A percentile compares a stretch with the other conserved stretches of the same genome.
Evolutionary conservation across 768 basidiomycete species (phyloP).

Genomic region (Termitomyces sp.): DNA sequence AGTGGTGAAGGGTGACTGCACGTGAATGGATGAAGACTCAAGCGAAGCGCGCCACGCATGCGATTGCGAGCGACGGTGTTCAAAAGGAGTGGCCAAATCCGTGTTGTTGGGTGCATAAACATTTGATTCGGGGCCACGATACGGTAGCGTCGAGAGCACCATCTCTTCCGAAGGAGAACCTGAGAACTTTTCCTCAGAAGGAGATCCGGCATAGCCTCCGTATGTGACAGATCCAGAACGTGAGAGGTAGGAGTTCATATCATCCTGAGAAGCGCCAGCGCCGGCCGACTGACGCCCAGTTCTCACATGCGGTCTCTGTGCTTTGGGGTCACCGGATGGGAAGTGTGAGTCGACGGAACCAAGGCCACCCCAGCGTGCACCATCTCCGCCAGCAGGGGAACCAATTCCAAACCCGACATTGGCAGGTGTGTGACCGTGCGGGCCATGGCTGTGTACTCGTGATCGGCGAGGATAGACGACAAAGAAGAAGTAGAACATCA

Average conservation of each 20-base stretch:
- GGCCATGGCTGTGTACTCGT: not conserved
- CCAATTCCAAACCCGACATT: not conserved
- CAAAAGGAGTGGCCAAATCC: conserved; percentile 3
- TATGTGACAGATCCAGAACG: conserved; percentile 7
- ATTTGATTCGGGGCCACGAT: not conserved
- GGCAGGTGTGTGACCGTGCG: not conserved
- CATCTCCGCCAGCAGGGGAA: not conserved
- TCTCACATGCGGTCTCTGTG: conserved; percentile 1
- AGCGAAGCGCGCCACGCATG: conserved; percentile 4
- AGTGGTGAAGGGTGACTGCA: conserved; percentile 3
- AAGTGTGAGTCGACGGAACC: conserved; percentile 15
- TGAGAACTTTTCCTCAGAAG: conserved; percentile 16
- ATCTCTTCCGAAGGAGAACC: conserved; percentile 10
- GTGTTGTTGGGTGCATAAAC: not conserved
- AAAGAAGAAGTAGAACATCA: conserved; percentile 29
- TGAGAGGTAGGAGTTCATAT: conserved; percentile 9
- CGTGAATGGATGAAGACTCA: conserved; percentile 4
- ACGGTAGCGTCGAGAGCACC: conserved; percentile 5
- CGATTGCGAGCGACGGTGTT: not conserved
- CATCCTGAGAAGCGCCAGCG: conserved; percentile 4
- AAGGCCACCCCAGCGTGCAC: conserved; percentile 18
- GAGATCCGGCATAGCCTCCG: conserved; percentile 5
- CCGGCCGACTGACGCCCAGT: conserved; percentile 1
- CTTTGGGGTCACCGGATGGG: conserved; percentile 4
- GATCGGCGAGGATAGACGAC: conserved; percentile 2